Evolutionary conservation across 371 early-diverging fungal genomes (phyloP).

Genomic region (Mucor circinelloides): DNA sequence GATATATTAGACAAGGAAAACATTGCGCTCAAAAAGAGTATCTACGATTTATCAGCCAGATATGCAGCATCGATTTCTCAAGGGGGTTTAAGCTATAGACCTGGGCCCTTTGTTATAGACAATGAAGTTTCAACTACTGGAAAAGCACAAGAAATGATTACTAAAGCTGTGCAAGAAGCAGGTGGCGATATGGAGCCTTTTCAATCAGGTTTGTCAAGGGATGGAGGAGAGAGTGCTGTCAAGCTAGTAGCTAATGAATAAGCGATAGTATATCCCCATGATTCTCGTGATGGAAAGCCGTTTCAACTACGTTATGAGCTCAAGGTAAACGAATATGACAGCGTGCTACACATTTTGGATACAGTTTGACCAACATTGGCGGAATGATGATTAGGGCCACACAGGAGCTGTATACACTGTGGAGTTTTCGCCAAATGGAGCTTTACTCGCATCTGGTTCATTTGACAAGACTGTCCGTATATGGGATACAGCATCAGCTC

Average conservation of each 20-base stretch:
- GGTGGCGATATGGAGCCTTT: constrained; percentile 44
- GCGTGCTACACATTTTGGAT: neutral
- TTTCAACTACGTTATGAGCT: constrained; percentile 58
- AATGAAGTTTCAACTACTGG: constrained; percentile 29
- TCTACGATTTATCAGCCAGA: constrained; percentile 80
- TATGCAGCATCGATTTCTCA: constrained; percentile 66
- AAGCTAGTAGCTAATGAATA: neutral
- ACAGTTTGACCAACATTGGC: neutral
- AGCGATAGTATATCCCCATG: constrained; percentile 28
- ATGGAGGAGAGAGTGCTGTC: no score
- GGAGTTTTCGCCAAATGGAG: constrained; percentile 82
- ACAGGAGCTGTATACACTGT: constrained; percentile 86
- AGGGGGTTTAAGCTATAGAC: constrained; percentile 37
- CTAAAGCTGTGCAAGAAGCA: constrained; percentile 52
- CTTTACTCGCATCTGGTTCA: constrained; percentile 82
- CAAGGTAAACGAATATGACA: constrained; percentile 33
- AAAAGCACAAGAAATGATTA: constrained; percentile 50
- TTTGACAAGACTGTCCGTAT: constrained; percentile 91
- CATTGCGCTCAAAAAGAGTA: constrained; percentile 78
- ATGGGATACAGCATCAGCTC: constrained; percentile 79
- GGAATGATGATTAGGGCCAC: constrained; percentile 64
- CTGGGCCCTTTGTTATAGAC: constrained; percentile 51
- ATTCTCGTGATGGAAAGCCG: constrained; percentile 47
- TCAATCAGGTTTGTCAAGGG: constrained; percentile 27
- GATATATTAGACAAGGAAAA: constrained; percentile 85